Conservation (phyloP, 768 basidiomycete species). For the Sporobolomyces phaffii region DNA sequence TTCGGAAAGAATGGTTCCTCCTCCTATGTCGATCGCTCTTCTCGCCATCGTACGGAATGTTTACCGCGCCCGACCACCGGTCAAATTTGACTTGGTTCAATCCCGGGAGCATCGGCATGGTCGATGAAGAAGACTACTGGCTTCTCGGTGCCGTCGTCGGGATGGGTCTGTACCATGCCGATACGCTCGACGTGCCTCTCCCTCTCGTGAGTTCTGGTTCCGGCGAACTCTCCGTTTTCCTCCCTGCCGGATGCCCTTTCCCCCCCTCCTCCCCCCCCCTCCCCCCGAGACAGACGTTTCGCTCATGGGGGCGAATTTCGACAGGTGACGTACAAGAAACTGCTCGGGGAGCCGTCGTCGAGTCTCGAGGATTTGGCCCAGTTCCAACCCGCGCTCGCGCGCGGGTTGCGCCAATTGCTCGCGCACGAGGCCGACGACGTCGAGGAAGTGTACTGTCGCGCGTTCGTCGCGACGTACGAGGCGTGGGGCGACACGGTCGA, state of each 20-base stretch:
- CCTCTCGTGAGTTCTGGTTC: conserved; percentile 54
- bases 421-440: conserved; percentile 54
- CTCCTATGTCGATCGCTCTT: conserved; percentile 75
- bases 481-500: conserved; percentile 64
- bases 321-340: conserved; percentile 69
- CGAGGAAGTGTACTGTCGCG: conserved; percentile 47
- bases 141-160: conserved; percentile 71
- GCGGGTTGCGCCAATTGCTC: conserved; percentile 71
- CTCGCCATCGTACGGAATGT: conserved; percentile 50
- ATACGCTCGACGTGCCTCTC: conserved; percentile 73
- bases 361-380: conserved; percentile 62
- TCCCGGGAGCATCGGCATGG: conserved; percentile 64
- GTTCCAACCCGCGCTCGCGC: conserved; percentile 62
- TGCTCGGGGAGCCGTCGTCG: conserved; percentile 56
- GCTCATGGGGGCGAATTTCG: no score
- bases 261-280: no score
- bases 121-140: conserved; percentile 66
- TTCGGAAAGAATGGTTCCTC: conserved; percentile 74
- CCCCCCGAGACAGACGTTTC: no score
- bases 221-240: no score
- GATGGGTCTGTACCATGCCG: conserved; percentile 68
- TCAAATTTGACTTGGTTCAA: conserved; percentile 65
- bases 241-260: no score
- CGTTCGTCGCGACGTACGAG: conserved; percentile 34
- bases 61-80: conserved; percentile 55